Evolutionary conservation across 768 basidiomycete species (phyloP).

Genomic region (Mycena chlorophos): DNA sequence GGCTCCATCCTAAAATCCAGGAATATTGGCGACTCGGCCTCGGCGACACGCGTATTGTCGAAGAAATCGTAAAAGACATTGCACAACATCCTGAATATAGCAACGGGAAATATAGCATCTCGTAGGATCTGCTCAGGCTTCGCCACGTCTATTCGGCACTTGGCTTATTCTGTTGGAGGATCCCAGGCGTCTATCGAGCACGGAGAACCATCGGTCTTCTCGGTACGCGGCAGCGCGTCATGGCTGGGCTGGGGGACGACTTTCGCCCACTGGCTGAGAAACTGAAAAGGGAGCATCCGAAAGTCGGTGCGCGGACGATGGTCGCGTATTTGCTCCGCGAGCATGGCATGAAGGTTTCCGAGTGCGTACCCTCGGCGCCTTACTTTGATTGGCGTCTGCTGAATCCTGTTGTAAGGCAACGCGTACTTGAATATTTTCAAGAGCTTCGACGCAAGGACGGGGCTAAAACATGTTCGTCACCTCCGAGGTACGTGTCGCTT

Average conservation of each 20-base stretch:
- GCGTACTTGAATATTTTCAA: not conserved
- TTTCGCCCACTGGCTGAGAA: not conserved
- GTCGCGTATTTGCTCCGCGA: conserved; percentile 16
- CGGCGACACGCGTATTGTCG: not conserved
- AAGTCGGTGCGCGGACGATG: conserved; percentile 22
- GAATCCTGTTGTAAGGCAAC: not conserved
- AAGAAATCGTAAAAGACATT: not conserved
- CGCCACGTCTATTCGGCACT: not conserved
- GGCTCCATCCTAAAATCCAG: not conserved
- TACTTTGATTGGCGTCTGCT: not conserved
- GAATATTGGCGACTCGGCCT: not conserved
- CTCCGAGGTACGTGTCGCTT: too few species aligned
- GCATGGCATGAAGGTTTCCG: conserved; percentile 20
- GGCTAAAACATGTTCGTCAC: too few species aligned
- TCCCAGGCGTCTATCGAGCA: not conserved
- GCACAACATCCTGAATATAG: not conserved
- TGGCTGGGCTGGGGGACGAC: not conserved
- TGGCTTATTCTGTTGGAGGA: not conserved
- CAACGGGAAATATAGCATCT: not conserved
- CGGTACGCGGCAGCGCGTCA: not conserved
- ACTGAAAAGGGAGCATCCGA: conserved; percentile 7
- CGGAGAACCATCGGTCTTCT: not conserved
- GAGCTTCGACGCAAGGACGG: too few species aligned
- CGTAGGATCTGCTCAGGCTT: not conserved
- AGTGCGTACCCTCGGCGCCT: conserved; percentile 10